Evolutionary conservation across 2,329 filamentous ascomycete species (phyloP).

Genomic region (Leptographium lundbergii): DNA sequence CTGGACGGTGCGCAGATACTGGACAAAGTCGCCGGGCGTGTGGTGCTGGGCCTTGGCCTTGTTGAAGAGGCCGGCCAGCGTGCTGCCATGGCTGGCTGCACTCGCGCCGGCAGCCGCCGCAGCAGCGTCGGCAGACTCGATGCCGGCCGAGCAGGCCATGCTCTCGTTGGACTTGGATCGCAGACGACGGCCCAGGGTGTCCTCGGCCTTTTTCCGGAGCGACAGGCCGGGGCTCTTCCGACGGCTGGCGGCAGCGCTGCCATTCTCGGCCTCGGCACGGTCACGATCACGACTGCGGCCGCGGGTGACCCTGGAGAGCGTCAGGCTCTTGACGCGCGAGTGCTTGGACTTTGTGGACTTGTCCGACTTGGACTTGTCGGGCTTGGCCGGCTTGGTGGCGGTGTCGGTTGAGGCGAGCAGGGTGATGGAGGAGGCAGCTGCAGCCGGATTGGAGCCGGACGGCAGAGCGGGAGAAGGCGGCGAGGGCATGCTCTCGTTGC

Average conservation of each 20-base stretch:
- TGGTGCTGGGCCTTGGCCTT: slow-evolving; percentile 65
- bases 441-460: too few species aligned
- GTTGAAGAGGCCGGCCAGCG: slow-evolving; percentile 28
- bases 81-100: slow-evolving; percentile 22
- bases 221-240: slow-evolving; percentile 53
- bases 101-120: slow-evolving; percentile 30
- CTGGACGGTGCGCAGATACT: slow-evolving; percentile 68
- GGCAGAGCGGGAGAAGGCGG: not conserved
- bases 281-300: slow-evolving; percentile 9
- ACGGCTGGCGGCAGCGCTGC: slow-evolving; percentile 1
- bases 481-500: slow-evolving; percentile 30
- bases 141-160: slow-evolving; percentile 32
- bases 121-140: slow-evolving; percentile 29
- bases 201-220: slow-evolving; percentile 57
- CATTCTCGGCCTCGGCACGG: not conserved
- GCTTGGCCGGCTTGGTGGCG: not conserved
- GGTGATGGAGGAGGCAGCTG: too few species aligned
- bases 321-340: slow-evolving; percentile 66
- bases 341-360: slow-evolving; percentile 36
- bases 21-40: slow-evolving; percentile 71
- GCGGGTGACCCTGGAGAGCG: slow-evolving; percentile 47
- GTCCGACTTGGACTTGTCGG: too few species aligned
- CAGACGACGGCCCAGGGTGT: slow-evolving; percentile 48
- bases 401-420: too few species aligned
- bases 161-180: slow-evolving; percentile 64